Percentiles rank a stretch among this genome's conserved stretches.
Conservation (phyloP, 257 asterid species). For the Ehretia macrophylla region DNA sequence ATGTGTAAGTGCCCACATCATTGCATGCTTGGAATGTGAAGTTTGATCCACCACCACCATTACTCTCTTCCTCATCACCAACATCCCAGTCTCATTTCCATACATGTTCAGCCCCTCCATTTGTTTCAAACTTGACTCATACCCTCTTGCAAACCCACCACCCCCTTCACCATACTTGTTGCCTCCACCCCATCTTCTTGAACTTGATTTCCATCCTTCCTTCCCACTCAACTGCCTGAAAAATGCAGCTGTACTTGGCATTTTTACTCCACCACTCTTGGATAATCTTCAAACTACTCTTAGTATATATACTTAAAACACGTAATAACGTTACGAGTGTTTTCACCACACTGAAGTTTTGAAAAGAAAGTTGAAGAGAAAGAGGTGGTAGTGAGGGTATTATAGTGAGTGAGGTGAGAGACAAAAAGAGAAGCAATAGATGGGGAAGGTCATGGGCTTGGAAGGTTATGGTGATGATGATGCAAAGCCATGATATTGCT, state of each 20-base stretch:
- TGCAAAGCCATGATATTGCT: slow-evolving; percentile 14
- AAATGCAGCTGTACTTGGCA: slow-evolving; percentile 62
- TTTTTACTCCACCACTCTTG: slow-evolving; percentile 2
- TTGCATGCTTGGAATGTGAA: slow-evolving; percentile 67
- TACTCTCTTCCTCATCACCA: slow-evolving; percentile 71
- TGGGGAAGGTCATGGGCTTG: slow-evolving; percentile 8
- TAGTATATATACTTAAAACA: too few relatives aligned
- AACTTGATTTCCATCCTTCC: slow-evolving; percentile 62
- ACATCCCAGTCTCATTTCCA: slow-evolving; percentile 19
- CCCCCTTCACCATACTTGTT: background rate
- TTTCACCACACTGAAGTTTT: background rate
- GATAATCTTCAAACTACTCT: background rate
- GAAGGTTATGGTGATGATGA: slow-evolving; percentile 8
- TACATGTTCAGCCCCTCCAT: slow-evolving; percentile 36
- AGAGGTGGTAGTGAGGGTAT: background rate
- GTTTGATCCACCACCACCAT: slow-evolving; percentile 89
- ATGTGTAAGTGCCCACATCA: slow-evolving; percentile 97
- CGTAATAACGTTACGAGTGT: background rate
- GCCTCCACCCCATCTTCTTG: slow-evolving; percentile 54
- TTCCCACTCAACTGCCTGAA: slow-evolving; percentile 72
- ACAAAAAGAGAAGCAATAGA: slow-evolving; percentile 16
- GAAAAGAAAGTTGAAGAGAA: background rate
- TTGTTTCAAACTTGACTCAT: slow-evolving; percentile 23
- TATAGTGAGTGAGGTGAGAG: slow-evolving; percentile 7
- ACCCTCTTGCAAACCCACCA: slow-evolving; percentile 4